phyloP scores from a whole-genome alignment of 257 asterid genomes.

The Solanum lycopersicoides region DNA sequence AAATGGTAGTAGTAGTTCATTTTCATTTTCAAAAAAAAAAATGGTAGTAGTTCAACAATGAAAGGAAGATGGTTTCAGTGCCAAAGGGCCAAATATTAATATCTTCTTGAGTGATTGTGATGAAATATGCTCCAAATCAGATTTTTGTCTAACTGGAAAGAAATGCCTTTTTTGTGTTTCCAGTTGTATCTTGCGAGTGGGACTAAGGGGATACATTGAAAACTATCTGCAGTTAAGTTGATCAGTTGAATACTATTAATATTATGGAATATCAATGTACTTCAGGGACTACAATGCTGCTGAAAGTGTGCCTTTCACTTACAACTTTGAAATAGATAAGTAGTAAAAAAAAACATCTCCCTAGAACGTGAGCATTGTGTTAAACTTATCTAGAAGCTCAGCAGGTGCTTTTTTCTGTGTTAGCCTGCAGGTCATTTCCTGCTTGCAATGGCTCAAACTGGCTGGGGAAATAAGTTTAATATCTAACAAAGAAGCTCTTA shows the following conservation, averaged over 20 bases:
- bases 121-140: neutral
- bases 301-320: neutral
- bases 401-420: neutral
- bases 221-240: neutral
- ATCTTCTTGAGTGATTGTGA: neutral
- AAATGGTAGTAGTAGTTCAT: neutral
- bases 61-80: neutral
- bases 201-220: neutral
- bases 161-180: neutral
- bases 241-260: neutral
- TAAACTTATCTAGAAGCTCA: neutral
- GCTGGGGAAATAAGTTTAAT: neutral
- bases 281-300: neutral
- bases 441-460: neutral
- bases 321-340: neutral
- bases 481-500: neutral
- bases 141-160: neutral
- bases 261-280: neutral
- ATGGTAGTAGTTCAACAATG: neutral
- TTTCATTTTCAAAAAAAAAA: too few species aligned
- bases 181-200: neutral
- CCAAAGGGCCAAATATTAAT: neutral
- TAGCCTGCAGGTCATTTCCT: neutral
- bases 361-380: neutral
- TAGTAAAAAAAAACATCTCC: neutral